phyloP scores from a whole-genome alignment of 2,329 filamentous ascomycete species.

The Calonectria pteridis region DNA sequence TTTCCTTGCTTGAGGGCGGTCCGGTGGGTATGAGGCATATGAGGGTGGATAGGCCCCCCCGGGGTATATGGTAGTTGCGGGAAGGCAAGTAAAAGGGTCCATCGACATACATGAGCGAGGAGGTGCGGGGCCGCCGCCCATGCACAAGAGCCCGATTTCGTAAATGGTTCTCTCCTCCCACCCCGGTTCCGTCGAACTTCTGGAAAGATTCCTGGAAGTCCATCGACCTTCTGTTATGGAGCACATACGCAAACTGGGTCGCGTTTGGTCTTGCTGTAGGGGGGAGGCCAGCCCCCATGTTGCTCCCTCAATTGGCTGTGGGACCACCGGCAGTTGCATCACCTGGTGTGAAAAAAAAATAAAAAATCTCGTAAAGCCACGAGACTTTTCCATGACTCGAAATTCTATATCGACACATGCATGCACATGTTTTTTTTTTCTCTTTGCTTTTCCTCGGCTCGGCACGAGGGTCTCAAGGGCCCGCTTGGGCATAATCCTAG shows the following conservation, averaged over 20 bases:
- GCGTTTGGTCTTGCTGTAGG: background rate
- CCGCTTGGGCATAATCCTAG: background rate
- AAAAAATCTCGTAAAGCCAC: background rate
- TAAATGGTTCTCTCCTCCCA: background rate
- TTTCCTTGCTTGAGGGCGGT: background rate
- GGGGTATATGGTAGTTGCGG: background rate
- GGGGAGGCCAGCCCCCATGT: background rate
- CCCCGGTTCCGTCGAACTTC: background rate
- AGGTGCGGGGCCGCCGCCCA: background rate
- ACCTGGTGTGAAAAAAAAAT: conserved; percentile 3
- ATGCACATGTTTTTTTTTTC: background rate
- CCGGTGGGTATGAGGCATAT: background rate
- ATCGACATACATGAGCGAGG: background rate
- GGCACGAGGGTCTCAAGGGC: background rate
- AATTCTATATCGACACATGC: background rate
- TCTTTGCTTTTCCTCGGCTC: background rate
- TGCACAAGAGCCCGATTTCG: background rate
- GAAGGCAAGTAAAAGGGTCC: background rate
- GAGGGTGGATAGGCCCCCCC: background rate
- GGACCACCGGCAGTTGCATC: background rate
- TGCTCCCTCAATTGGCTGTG: background rate
- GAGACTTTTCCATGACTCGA: background rate
- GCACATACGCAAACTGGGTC: background rate
- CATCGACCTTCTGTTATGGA: background rate
- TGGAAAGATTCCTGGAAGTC: conserved; percentile 2